Base-by-base conservation (phyloP, 306 rosid species). In the Inga laurina region DNA sequence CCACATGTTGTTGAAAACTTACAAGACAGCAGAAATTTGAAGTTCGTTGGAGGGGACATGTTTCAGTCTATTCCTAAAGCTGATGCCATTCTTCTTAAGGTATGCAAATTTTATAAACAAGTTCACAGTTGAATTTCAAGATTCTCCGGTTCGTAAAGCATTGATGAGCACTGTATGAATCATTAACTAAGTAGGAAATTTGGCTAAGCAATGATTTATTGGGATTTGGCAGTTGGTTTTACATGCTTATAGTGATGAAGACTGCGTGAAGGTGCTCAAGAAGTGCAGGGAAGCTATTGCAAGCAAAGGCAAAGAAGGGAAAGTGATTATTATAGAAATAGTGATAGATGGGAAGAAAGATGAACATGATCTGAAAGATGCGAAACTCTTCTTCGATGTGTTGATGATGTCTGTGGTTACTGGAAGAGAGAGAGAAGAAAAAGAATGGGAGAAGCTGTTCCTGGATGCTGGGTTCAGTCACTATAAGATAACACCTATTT, bases 391-490 rank as follows among this genome's bases (percentile, higher is more conserved):
- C 11, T 85, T 37, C 46, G 91, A 91, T 61, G 10, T 87, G 87
- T 1, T 90, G 83, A 88, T 88, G 93, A 88, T 91, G 95, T 48
- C 12, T 74, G 0, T 65, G n/a, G 85, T 69, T 0, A 74, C 46
- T 35, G 93, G 95, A 67, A 84, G 62, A 78, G 90, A 91, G 76
- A 82, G 93, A 49, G 84, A 83, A 5, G 89, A 88, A 67, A 83
- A 87, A 34, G 92, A 92, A 32, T 88, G 91, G 93, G 85, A 86
- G 71, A 89, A 83, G 48, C 85, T 92, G 41, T 82, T 88, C 79
- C 51, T 82, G 76, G 86, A 86, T 79, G 87, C 93, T 45, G 96
- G 92, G 52, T 90, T 90, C 72, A 82, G 83, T 75, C 69, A 39
- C 81, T 85, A 85, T 84, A 86, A 87, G 79, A 79, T 90, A 19